phyloP scores from a whole-genome alignment of 768 basidiomycete genomes.

The Boletus pseudopeckii region DNA sequence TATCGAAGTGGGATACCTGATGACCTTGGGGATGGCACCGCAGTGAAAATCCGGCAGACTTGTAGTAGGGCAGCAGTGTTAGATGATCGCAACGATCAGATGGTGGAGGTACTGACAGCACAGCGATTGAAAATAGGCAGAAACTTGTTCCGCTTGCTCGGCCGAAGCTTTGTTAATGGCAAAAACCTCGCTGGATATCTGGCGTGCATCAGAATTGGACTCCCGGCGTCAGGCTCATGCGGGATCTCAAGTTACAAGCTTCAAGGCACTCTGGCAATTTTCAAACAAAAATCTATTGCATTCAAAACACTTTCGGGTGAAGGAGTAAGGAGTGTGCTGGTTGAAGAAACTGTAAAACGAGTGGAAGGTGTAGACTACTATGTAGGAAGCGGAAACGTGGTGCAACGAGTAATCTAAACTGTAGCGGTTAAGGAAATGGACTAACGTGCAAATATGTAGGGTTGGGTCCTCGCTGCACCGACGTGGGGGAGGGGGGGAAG shows the following conservation, averaged over 20 bases:
- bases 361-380: conserved; percentile 21
- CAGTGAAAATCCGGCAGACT: neutral
- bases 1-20: conserved; percentile 1
- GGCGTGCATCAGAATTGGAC: neutral
- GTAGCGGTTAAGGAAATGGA: conserved; percentile 4
- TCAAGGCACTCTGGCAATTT: neutral
- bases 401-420: conserved; percentile 25
- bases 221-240: no score
- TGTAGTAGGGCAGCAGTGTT: neutral
- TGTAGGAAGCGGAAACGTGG: conserved; percentile 7
- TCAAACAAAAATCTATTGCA: conserved; percentile 24
- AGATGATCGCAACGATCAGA: conserved; percentile 22
- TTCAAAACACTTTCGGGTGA: conserved; percentile 16
- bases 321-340: conserved; percentile 32
- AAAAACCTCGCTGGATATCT: neutral
- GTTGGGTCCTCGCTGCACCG: conserved; percentile 20
- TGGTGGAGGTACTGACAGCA: conserved; percentile 1
- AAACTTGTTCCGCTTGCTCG: conserved; percentile 1
- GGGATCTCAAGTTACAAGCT: neutral
- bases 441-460: conserved; percentile 22
- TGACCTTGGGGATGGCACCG: neutral
- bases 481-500: conserved; percentile 2
- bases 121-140: neutral
- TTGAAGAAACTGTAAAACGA: conserved; percentile 25
- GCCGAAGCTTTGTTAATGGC: conserved; percentile 3